Percentiles rank a stretch among this genome's conserved stretches.
These are phyloP conservation scores for Tolypocladium amazonense DNA, from an alignment of 2,329 filamentous ascomycete genomes.

Conservation along the genomic window DNA sequence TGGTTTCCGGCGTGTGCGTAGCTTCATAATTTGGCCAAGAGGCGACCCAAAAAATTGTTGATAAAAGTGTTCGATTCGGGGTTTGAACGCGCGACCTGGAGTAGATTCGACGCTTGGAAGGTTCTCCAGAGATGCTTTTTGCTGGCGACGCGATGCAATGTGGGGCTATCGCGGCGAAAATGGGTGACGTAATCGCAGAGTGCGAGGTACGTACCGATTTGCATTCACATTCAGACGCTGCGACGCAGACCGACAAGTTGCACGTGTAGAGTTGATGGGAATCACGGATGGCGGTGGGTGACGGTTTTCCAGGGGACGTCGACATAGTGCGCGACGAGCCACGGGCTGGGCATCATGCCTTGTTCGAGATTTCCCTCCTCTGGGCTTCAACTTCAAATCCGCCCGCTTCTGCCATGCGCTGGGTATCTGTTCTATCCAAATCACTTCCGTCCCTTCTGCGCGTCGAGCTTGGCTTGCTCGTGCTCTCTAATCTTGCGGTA, in stretches of 20 bases:
- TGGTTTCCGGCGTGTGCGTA: slow-evolving; percentile 8
- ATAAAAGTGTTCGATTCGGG: slow-evolving; percentile 2
- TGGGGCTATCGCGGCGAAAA: neutral
- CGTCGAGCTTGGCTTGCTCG: slow-evolving; percentile 23
- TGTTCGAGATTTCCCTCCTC: neutral
- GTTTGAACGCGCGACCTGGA: slow-evolving; percentile 8
- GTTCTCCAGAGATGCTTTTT: neutral
- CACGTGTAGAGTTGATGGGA: neutral
- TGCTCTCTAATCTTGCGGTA: slow-evolving; percentile 26
- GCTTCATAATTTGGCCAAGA: slow-evolving; percentile 14
- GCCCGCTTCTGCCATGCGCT: neutral
- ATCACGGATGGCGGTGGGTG: neutral
- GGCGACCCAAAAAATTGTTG: neutral
- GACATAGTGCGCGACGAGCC: neutral
- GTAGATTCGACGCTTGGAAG: neutral
- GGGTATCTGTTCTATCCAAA: neutral
- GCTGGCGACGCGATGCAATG: neutral
- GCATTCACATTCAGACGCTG: neutral
- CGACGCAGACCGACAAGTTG: neutral
- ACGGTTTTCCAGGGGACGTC: neutral
- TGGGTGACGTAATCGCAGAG: neutral
- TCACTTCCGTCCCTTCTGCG: neutral
- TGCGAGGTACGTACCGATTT: too few species aligned
- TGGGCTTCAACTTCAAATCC: neutral
- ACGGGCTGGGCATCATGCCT: neutral